Evolutionary conservation across 305 asterid species (phyloP), one percentile per base, ranked within the genome.

Genomic region (Petunia hybrid): DNA sequence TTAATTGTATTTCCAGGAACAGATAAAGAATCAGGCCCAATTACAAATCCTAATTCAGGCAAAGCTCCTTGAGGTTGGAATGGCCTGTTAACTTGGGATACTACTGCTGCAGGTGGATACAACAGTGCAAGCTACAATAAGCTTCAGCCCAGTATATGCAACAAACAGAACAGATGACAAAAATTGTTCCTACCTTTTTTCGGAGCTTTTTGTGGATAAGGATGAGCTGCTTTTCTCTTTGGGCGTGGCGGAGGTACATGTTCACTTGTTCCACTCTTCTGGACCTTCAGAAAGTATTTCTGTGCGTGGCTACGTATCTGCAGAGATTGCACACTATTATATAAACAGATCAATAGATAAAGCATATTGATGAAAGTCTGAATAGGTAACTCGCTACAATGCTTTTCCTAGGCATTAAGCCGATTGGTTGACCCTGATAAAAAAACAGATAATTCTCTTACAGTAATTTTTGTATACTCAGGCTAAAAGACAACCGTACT

Each of bases 291-390:
- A 83, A 93, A 95, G 85, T 95, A 95, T 79, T 95, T 95, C 89
- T 95, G 99, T 39, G 99, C 98, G 83, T 94, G 99, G 85, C 99
- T 95, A 56, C 97, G 99, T 41, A 95, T 95, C 99, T 95, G 97
- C 86, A 90, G 79, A 84, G 76, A 56, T 74, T 70, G 78, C 7
- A 78, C 76, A 22, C 89, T 70, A 88, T 87, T 42, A 75, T 70
- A 81, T 60, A 59, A 5, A 77, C 41, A 67, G 56, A 79, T 51
- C 43, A 80, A 65, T 46, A 79, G 55, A 68, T 53, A 10, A 56
- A 69, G 78, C 74, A 42, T 43, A 70, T 39, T 61, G 16, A 45
- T 38, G 56, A 63, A 46, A 70, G 51, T 42, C 35, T 35, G 68
- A 13, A 5, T 39, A n/a, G 56, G 86, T 51, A 59, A 66, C 73